phyloP scores from a whole-genome alignment of 23 red algal genomes.

The Gracilariopsis chorda region DNA sequence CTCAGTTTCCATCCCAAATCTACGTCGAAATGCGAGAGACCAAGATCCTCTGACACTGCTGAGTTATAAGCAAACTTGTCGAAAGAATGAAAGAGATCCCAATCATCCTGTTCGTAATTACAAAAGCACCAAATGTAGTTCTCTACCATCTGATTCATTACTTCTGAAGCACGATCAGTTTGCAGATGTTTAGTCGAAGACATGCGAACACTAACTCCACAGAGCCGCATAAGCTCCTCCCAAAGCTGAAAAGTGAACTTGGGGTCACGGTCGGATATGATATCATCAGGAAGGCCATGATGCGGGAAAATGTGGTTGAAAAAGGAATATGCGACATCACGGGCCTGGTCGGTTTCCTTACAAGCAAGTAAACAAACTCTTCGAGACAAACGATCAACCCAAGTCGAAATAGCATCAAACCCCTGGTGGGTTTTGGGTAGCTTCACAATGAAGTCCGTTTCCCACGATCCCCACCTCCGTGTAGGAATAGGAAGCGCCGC shows the following conservation, averaged over 20 bases:
- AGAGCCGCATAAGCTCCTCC: not conserved
- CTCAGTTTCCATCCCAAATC: not conserved
- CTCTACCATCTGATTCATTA: conserved; percentile 6
- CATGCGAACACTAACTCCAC: not conserved
- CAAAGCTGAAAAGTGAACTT: conserved; percentile 22
- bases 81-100: not conserved
- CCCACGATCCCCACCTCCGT: not conserved
- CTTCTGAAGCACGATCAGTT: not conserved
- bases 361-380: not conserved
- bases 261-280: not conserved
- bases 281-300: not conserved
- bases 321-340: not conserved
- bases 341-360: not conserved
- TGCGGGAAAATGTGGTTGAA: not conserved
- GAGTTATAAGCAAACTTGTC: not conserved
- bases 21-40: not conserved
- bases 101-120: not conserved
- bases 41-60: not conserved
- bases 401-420: not conserved
- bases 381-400: not conserved
- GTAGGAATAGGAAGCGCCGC: not conserved
- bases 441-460: not conserved
- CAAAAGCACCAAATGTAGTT: not conserved
- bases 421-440: not conserved
- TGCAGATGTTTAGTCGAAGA: not conserved